These are phyloP conservation scores for Wallacemonas rigidus DNA, from an alignment of 208 protist genomes.

Conservation along the genomic window DNA sequence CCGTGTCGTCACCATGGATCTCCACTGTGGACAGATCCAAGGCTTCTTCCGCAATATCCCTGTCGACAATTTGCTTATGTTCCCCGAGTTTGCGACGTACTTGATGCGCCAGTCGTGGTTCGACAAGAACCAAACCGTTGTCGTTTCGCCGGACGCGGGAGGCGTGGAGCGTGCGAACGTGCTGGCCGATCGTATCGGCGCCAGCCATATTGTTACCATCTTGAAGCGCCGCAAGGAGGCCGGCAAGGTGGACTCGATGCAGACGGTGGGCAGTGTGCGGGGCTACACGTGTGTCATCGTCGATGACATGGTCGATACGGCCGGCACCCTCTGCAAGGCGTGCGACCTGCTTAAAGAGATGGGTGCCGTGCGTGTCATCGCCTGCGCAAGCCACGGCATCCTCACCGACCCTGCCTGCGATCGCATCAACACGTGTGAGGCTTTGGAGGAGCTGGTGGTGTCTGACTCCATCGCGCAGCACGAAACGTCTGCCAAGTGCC, in stretches of 20 bases:
- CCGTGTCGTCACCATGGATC: slow-evolving; percentile 93
- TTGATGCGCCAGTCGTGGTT: slow-evolving; percentile 84
- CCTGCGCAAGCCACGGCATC: slow-evolving; percentile 95
- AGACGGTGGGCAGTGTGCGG: slow-evolving; percentile 95
- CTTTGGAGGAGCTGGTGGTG: slow-evolving; percentile 92
- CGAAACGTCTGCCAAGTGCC: slow-evolving; percentile 62
- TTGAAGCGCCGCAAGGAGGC: slow-evolving; percentile 92
- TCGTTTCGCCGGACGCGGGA: slow-evolving; percentile 97
- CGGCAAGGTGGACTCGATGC: slow-evolving; percentile 93
- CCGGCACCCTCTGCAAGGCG: slow-evolving; percentile 94
- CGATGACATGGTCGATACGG: slow-evolving; percentile 98
- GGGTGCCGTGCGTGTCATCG: slow-evolving; percentile 92
- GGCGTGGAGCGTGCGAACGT: slow-evolving; percentile 95
- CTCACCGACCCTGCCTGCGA: slow-evolving; percentile 91
- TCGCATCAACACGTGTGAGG: slow-evolving; percentile 85
- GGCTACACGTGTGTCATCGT: slow-evolving; percentile 95
- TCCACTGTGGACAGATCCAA: slow-evolving; percentile 96
- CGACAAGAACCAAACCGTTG: slow-evolving; percentile 74
- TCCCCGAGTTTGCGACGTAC: slow-evolving; percentile 88
- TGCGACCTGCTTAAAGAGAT: slow-evolving; percentile 87
- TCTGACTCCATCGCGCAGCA: slow-evolving; percentile 90
- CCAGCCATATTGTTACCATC: slow-evolving; percentile 91
- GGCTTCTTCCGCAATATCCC: slow-evolving; percentile 96
- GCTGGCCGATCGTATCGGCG: slow-evolving; percentile 83
- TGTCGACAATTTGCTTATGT: slow-evolving; percentile 94